Evolutionary conservation across 441 rosid species (phyloP), one percentile per base, ranked within the genome.

Genomic region (Erysimum cheiri): DNA sequence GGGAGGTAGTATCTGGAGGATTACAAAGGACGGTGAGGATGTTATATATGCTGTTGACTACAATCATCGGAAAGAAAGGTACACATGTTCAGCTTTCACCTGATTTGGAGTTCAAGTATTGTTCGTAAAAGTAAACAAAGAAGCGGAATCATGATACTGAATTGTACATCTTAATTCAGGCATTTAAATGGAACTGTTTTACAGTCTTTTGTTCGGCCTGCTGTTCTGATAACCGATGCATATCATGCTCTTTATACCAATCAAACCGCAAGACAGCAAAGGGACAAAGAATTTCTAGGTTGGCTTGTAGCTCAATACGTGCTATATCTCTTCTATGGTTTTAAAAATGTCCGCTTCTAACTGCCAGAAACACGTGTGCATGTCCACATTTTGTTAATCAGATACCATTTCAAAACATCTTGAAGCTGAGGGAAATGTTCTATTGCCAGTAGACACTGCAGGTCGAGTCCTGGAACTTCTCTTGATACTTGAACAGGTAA

Each of bases 31-130:
- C 55, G 99, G 99, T 61, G 99, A 94, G 68, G 98, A 92, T 75
- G 96, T 94, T 70, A 78, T 94, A 43, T 94, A 94, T 81, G 99
- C 98, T 68, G 99, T 92, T 69, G 99, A 94, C 74, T 92, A 88
- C 78, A 94, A 94, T 78, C 98, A 90, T 64, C 92, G 98, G 44
- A 94, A 86, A 84, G 99, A 94, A 85, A 88, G 87, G 99, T 92
- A 83, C 48, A 11, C 46, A n/a, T 58, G 56, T 22, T 49, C 29
- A 60, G 26, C 64, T 50, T 60, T 75, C 58, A 62, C 31, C 55
- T 74, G 33, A 64, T 12, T 29, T 56, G 41, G 66, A 53, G 44
- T 43, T 81, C 28, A 11, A 60, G 39, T 70, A 40, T 49, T 56
- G 24, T 58, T 28, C 31, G 6, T 53, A 31, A 56, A 9, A 46